Percentiles rank a stretch among this genome's conserved stretches.
Conservation (phyloP, 2,329 filamentous ascomycete genomes). For the Mycosphaerella sp. region DNA sequence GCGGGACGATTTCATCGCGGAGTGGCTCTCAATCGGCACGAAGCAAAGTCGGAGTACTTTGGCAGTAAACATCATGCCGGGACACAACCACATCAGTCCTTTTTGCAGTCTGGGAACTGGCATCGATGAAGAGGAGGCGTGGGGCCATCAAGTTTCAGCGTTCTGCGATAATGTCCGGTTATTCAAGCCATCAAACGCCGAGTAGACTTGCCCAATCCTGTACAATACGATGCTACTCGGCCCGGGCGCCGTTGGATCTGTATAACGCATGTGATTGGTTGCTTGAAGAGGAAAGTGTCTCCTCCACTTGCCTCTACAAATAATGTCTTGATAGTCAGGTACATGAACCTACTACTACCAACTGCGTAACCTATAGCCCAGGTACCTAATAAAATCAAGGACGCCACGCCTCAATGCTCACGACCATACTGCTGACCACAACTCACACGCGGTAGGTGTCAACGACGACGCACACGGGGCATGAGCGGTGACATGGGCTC, state of each 20-base stretch:
- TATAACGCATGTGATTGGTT: background rate
- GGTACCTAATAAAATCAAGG: no score
- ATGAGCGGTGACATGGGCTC: conserved; percentile 11
- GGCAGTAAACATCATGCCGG: conserved; percentile 22
- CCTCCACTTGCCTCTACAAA: conserved; percentile 5
- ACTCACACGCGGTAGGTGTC: background rate
- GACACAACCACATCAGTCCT: conserved; percentile 29
- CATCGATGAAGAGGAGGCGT: conserved; percentile 24
- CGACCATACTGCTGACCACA: background rate
- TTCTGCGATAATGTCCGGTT: conserved; percentile 23
- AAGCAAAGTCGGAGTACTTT: conserved; percentile 16
- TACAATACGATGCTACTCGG: background rate
- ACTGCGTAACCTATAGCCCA: background rate
- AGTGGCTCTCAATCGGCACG: conserved; percentile 19
- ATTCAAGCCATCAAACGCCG: background rate
- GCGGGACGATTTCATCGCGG: conserved; percentile 22
- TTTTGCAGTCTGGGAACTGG: conserved; percentile 21
- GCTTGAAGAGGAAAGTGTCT: conserved; percentile 6
- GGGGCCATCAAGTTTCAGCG: conserved; percentile 23
- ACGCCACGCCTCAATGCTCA: background rate
- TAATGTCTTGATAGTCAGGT: background rate
- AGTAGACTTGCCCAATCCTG: background rate
- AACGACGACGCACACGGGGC: background rate
- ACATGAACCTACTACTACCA: background rate
- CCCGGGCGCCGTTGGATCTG: background rate